Conservation (phyloP, 257 asterid species). For the Solanum chmielewskii region DNA sequence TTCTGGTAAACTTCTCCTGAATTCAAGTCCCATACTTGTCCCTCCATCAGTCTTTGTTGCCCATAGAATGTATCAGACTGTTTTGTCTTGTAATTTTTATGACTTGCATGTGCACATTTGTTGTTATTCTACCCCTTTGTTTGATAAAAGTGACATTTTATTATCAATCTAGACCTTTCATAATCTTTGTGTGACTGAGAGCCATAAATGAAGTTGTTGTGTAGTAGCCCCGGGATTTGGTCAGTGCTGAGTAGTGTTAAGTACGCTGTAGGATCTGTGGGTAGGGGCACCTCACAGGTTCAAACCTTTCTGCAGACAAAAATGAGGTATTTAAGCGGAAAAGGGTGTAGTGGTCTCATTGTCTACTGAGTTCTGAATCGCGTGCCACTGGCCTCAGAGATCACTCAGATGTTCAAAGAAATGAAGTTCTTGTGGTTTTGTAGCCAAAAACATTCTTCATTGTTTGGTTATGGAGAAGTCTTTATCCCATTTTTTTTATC, state of each 20-base stretch:
- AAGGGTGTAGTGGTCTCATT: neutral
- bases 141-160: neutral
- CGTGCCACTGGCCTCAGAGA: neutral
- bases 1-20: neutral
- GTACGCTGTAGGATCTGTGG: neutral
- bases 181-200: neutral
- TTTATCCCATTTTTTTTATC: neutral
- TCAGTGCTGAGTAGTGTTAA: neutral
- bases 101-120: neutral
- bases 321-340: neutral
- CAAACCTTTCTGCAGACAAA: neutral
- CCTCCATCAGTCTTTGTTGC: neutral
- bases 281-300: neutral
- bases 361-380: neutral
- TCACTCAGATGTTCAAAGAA: neutral
- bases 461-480: neutral
- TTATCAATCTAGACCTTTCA: neutral
- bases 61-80: neutral
- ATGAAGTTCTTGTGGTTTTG: neutral
- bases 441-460: neutral
- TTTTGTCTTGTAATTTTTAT: neutral
- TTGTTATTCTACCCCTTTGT: neutral
- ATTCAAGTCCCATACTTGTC: neutral
- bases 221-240: neutral
- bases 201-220: neutral